Evolutionary conservation across 2,329 filamentous ascomycete species (phyloP).

Genomic region (Fusarium newnesense): DNA sequence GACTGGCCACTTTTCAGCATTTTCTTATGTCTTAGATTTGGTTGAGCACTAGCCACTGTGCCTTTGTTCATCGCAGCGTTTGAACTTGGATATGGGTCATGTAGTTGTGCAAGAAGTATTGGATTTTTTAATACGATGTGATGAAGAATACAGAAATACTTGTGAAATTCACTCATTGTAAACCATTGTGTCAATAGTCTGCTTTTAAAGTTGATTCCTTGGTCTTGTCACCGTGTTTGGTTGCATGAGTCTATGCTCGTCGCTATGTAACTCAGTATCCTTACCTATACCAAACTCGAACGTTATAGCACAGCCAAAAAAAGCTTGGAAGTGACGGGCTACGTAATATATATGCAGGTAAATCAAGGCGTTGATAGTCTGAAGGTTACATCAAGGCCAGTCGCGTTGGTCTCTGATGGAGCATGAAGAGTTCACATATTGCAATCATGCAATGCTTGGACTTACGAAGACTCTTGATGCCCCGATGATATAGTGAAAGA

Average conservation of each 20-base stretch:
- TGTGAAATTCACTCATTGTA: neutral
- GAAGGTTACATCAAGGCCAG: neutral
- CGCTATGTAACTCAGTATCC: neutral
- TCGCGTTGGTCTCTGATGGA: neutral
- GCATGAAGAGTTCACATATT: neutral
- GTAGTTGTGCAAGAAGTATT: neutral
- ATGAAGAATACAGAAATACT: constrained; percentile 1
- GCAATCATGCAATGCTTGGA: neutral
- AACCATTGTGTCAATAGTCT: neutral
- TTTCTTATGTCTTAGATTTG: constrained; percentile 31
- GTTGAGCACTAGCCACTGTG: constrained; percentile 23
- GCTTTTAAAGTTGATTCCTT: neutral
- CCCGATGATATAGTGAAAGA: neutral
- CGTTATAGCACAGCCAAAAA: neutral
- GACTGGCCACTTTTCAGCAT: constrained; percentile 24
- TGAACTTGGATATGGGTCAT: constrained; percentile 12
- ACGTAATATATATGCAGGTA: neutral
- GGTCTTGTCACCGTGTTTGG: neutral
- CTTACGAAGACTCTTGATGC: neutral
- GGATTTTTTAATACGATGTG: neutral
- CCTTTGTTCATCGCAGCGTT: constrained; percentile 25
- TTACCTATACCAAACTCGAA: neutral
- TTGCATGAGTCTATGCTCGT: neutral
- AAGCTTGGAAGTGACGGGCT: neutral
- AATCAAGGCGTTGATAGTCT: neutral